Conservation (phyloP, 176 grass and related monocot genomes). For the barley (Hordeum vulgare) region MorexV3_pseudomolecules_assembly NC_058519.1:654024109-654024608, state of each 20-base stretch:
- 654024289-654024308: no score
- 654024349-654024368: background rate
- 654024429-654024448: no score
- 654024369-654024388: background rate
- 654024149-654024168: no score
- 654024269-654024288: background rate
- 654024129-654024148: no score
- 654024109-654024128: no score
- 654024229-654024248: background rate
- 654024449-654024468: background rate
- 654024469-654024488: constrained; percentile 20
- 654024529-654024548: background rate
- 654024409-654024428: background rate
- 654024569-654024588: no score
- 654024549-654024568: no score
- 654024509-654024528: background rate
- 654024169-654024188: no score
- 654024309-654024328: no score
- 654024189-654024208: no score
- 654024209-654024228: background rate
- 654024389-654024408: constrained; percentile 16
- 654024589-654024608: no score
- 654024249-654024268: background rate
- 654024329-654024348: background rate
- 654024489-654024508: constrained; percentile 1